These are phyloP conservation scores for Lasiosphaeria miniovina DNA, from an alignment of 495 filamentous ascomycete genomes.

Conservation along the genomic window DNA sequence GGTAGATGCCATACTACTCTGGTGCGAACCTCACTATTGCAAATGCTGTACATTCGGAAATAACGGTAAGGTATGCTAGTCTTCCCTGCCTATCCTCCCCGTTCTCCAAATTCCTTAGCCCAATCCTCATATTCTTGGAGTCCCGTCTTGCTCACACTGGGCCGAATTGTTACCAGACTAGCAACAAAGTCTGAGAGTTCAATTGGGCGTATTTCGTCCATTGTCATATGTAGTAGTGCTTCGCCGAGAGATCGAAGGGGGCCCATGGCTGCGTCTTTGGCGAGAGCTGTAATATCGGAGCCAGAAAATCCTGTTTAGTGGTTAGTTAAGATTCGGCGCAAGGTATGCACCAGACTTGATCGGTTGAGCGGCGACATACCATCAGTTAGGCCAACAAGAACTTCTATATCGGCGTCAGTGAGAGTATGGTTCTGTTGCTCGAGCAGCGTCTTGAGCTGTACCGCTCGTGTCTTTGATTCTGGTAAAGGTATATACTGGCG, in stretches of 20 bases:
- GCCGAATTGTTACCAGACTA: slow-evolving; percentile 81
- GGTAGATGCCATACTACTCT: too few species aligned
- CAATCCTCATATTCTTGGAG: slow-evolving; percentile 88
- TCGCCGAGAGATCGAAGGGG: slow-evolving; percentile 90
- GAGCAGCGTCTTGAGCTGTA: slow-evolving; percentile 73
- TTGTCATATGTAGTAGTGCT: slow-evolving; percentile 80
- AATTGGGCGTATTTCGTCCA: slow-evolving; percentile 92
- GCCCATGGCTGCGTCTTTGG: slow-evolving; percentile 98
- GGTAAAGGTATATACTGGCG: slow-evolving; percentile 95
- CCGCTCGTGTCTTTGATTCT: slow-evolving; percentile 72
- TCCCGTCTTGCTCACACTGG: slow-evolving; percentile 83
- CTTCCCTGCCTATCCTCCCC: slow-evolving; percentile 61
- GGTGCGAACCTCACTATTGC: too few species aligned
- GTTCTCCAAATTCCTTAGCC: slow-evolving; percentile 88
- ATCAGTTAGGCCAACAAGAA: slow-evolving; percentile 79
- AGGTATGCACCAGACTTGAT: not conserved
- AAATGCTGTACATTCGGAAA: not conserved
- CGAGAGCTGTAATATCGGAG: slow-evolving; percentile 93
- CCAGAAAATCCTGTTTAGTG: slow-evolving; percentile 77
- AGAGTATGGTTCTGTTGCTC: slow-evolving; percentile 85
- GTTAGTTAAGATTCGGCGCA: slow-evolving; percentile 9
- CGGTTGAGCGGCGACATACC: slow-evolving; percentile 63
- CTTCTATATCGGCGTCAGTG: slow-evolving; percentile 67
- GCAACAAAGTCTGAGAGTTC: slow-evolving; percentile 77
- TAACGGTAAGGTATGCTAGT: not conserved